phyloP scores from a whole-genome alignment of 2,329 filamentous ascomycete genomes.

The Cercospora sesami region DNA sequence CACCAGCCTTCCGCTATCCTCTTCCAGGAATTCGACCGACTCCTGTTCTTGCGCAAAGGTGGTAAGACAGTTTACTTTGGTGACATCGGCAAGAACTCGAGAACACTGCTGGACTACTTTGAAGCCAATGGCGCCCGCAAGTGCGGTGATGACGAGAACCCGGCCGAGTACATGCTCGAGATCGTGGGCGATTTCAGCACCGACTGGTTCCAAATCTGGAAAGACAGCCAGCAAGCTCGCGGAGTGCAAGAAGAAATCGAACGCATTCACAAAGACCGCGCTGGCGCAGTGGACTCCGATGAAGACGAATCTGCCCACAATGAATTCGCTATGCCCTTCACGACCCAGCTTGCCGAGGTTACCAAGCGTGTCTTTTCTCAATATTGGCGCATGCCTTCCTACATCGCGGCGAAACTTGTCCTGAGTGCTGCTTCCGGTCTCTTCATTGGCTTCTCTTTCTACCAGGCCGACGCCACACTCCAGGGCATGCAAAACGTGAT shows the following conservation, averaged over 20 bases:
- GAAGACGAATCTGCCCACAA: conserved; percentile 40
- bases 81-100: conserved; percentile 47
- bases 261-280: conserved; percentile 42
- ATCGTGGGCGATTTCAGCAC: conserved; percentile 42
- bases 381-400: conserved; percentile 47
- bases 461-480: conserved; percentile 38
- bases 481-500: conserved; percentile 50
- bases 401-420: conserved; percentile 59
- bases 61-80: conserved; percentile 52
- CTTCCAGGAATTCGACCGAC: conserved; percentile 49
- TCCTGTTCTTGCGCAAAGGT: conserved; percentile 48
- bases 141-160: conserved; percentile 62
- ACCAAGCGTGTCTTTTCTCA: conserved; percentile 48
- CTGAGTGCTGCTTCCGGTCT: conserved; percentile 53
- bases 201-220: conserved; percentile 48
- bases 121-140: conserved; percentile 61
- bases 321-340: conserved; percentile 49
- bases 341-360: conserved; percentile 40
- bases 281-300: conserved; percentile 30
- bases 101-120: conserved; percentile 54
- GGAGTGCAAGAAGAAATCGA: conserved; percentile 44
- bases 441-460: conserved; percentile 52
- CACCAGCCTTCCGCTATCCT: conserved; percentile 50
- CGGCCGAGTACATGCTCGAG: conserved; percentile 74
- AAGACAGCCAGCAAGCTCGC: conserved; percentile 34